Conservation (phyloP, 768 basidiomycete genomes). For the Austroboletus eburneus region DNA sequence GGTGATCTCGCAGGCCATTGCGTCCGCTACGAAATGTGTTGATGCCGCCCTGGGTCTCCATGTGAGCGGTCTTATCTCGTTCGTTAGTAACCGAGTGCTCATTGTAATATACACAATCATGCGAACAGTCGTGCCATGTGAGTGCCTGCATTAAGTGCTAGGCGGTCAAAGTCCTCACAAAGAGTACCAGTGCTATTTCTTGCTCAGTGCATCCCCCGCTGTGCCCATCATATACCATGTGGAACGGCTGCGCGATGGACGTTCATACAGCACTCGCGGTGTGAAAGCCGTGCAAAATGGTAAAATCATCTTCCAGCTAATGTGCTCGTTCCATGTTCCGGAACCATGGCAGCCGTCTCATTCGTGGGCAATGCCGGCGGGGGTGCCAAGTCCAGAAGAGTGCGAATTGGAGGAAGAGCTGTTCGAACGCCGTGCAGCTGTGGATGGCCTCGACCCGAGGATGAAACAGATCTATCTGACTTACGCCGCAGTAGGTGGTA, state of each 20-base stretch:
- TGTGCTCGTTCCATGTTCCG: slow-evolving; percentile 80
- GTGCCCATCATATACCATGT: slow-evolving; percentile 77
- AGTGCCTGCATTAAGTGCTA: slow-evolving; percentile 14
- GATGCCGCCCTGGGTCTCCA: slow-evolving; percentile 62
- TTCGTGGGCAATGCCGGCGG: slow-evolving; percentile 67
- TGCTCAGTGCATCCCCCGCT: slow-evolving; percentile 67
- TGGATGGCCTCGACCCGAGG: slow-evolving; percentile 31
- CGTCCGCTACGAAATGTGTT: slow-evolving; percentile 75
- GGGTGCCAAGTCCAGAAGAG: slow-evolving; percentile 49
- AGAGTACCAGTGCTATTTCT: slow-evolving; percentile 71
- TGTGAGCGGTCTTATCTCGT: slow-evolving; percentile 43
- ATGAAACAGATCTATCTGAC: slow-evolving; percentile 30
- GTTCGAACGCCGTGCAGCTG: slow-evolving; percentile 25
- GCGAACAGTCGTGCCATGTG: slow-evolving; percentile 63
- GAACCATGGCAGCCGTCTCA: slow-evolving; percentile 71
- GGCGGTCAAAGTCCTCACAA: slow-evolving; percentile 4
- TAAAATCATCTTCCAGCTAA: slow-evolving; percentile 53
- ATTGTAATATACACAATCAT: too few relatives aligned
- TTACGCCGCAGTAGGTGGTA: slow-evolving; percentile 24
- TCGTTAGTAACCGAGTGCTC: not conserved
- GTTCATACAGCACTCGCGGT: slow-evolving; percentile 64
- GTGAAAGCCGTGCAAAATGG: slow-evolving; percentile 58
- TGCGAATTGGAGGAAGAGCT: slow-evolving; percentile 56
- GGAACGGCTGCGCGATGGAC: slow-evolving; percentile 69
- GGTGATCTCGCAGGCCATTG: slow-evolving; percentile 84